These are phyloP conservation scores for Sporothrix brasiliensis DNA, from an alignment of 2,329 filamentous ascomycete genomes.

Conservation along the genomic window DNA sequence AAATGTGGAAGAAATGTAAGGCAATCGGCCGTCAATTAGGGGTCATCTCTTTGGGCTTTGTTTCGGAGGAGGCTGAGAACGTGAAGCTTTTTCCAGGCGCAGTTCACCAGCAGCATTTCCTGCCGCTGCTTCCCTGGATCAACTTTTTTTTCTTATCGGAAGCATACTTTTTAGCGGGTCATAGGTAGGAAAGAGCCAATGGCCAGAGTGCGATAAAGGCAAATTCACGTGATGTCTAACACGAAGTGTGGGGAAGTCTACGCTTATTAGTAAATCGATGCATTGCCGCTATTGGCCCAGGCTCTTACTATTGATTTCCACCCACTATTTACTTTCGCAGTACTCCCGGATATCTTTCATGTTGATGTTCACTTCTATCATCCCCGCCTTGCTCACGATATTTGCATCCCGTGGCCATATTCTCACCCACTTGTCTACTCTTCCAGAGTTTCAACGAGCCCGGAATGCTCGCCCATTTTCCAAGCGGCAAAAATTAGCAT, in stretches of 20 bases:
- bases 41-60: not conserved
- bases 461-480: too few relatives aligned
- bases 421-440: too few relatives aligned
- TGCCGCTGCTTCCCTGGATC: not conserved
- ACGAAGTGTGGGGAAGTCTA: not conserved
- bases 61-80: constrained; percentile 6
- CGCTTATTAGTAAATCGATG: constrained; percentile 8
- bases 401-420: too few relatives aligned
- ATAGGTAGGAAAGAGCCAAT: not conserved
- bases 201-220: not conserved
- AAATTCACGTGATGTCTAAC: constrained; percentile 18
- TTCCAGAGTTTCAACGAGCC: too few relatives aligned
- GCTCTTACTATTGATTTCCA: not conserved
- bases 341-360: too few relatives aligned
- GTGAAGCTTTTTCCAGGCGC: constrained; percentile 22
- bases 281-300: constrained; percentile 8
- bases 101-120: constrained; percentile 5
- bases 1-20: not conserved
- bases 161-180: constrained; percentile 28
- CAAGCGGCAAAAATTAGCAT: too few relatives aligned
- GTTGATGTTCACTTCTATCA: not conserved
- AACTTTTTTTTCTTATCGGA: constrained; percentile 35
- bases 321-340: too few relatives aligned
- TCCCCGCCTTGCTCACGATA: not conserved
- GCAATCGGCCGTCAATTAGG: constrained; percentile 17